phyloP scores from a whole-genome alignment of 495 filamentous ascomycete genomes.

The Tricharina praecox region DNA sequence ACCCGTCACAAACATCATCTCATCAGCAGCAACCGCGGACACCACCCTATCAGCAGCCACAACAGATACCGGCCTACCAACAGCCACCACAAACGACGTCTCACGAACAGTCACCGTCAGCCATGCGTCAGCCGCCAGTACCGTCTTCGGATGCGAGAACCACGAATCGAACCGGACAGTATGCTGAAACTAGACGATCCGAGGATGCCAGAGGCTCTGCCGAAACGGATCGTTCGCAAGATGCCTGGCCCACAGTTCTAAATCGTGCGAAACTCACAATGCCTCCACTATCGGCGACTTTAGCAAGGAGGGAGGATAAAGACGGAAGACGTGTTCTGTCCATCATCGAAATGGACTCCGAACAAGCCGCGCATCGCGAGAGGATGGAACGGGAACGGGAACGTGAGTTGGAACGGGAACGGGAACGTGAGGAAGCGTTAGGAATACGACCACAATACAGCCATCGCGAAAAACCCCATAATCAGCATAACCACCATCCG shows the following conservation, averaged over 20 bases:
- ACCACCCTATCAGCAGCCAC: too few species aligned
- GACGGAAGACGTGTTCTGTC: too few species aligned
- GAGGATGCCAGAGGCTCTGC: neutral
- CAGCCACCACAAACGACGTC: too few species aligned
- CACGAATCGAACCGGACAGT: slow-evolving; percentile 9
- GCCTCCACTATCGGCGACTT: neutral
- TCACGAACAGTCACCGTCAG: too few species aligned
- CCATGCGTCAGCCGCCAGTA: neutral
- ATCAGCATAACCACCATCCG: too few species aligned
- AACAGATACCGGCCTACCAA: neutral
- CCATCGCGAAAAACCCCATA: neutral
- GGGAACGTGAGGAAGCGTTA: neutral
- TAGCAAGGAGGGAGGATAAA: neutral
- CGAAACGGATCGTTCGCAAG: slow-evolving; percentile 1
- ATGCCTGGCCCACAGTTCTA: slow-evolving; percentile 20
- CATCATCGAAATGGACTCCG: too few species aligned
- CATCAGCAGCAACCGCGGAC: too few species aligned
- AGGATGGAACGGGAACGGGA: neutral
- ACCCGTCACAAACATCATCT: too few species aligned
- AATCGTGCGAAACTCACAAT: neutral
- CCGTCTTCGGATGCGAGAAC: slow-evolving; percentile 8
- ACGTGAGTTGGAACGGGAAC: slow-evolving; percentile 1
- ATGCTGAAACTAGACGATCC: neutral
- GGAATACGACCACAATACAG: neutral
- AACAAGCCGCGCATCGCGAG: neutral